phyloP scores from a whole-genome alignment of 331 rosid species.

The Malus hybrid region DNA sequence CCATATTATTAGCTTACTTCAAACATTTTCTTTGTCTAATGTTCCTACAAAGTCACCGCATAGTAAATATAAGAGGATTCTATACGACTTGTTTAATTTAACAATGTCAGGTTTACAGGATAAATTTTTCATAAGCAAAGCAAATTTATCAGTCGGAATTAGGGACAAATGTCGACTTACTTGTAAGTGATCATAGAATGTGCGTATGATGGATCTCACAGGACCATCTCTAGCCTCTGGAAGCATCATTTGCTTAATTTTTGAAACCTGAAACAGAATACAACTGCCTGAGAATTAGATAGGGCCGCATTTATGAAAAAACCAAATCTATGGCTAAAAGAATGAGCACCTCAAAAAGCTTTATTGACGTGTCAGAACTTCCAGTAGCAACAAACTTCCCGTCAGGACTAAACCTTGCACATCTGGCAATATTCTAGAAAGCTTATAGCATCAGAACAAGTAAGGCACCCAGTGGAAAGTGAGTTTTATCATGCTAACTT shows the following conservation, averaged over 20 bases:
- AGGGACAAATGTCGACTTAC: slow-evolving; percentile 27
- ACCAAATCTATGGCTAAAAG: not conserved
- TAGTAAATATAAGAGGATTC: too few relatives aligned
- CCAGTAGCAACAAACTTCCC: slow-evolving; percentile 90
- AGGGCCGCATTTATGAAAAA: not conserved
- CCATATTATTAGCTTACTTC: not conserved
- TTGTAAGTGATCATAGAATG: slow-evolving; percentile 72
- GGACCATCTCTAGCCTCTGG: slow-evolving; percentile 76
- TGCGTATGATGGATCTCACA: slow-evolving; percentile 73
- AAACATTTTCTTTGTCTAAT: not conserved
- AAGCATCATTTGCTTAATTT: slow-evolving; percentile 79
- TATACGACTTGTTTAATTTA: too few relatives aligned
- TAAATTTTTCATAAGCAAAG: not conserved
- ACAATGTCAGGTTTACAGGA: not conserved
- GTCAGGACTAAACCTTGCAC: slow-evolving; percentile 88
- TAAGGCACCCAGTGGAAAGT: slow-evolving; percentile 2
- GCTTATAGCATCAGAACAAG: slow-evolving; percentile 40
- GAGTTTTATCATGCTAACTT: not conserved
- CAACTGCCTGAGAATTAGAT: slow-evolving; percentile 14
- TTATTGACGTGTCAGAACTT: slow-evolving; percentile 91
- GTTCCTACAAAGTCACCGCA: not conserved
- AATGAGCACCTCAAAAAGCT: slow-evolving; percentile 75
- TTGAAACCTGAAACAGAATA: slow-evolving; percentile 57
- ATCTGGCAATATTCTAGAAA: slow-evolving; percentile 91
- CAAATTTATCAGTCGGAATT: not conserved